phyloP scores from a whole-genome alignment of 164 flowering plant species.

The Santalum album region DNA sequence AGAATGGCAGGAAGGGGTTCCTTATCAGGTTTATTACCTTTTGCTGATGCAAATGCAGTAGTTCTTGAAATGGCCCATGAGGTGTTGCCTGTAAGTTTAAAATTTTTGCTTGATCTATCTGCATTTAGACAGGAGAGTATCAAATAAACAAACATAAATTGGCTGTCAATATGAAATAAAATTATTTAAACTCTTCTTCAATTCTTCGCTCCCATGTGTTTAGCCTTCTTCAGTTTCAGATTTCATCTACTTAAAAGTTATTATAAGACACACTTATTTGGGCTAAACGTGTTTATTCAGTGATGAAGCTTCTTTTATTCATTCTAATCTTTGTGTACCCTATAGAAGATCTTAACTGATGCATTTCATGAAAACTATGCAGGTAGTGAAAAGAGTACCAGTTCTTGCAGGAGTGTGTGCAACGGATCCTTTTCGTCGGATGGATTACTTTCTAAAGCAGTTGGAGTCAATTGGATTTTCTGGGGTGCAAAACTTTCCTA shows the following conservation, averaged over 20 bases:
- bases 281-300: too few relatives aligned
- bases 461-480: slow-evolving; percentile 73
- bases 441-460: slow-evolving; percentile 78
- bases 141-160: not conserved
- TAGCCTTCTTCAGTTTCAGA: too few relatives aligned
- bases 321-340: too few relatives aligned
- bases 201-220: too few relatives aligned
- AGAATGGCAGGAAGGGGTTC: slow-evolving; percentile 99
- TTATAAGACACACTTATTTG: too few relatives aligned
- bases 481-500: slow-evolving; percentile 96
- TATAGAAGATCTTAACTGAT: too few relatives aligned
- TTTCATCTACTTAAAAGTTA: too few relatives aligned
- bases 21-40: slow-evolving; percentile 86
- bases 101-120: slow-evolving; percentile 3
- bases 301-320: too few relatives aligned
- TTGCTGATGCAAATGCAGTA: slow-evolving; percentile 97
- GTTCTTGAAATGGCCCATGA: slow-evolving; percentile 98
- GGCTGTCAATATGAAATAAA: not conserved
- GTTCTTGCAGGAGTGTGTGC: slow-evolving; percentile 97
- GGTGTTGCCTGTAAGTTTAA: slow-evolving; percentile 88
- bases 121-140: not conserved
- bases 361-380: slow-evolving; percentile 9
- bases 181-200: too few relatives aligned
- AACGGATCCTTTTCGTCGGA: slow-evolving; percentile 90
- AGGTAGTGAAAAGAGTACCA: slow-evolving; percentile 85